These are phyloP conservation scores for Ceratocystis variospora DNA, from an alignment of 2,329 filamentous ascomycete genomes.

Conservation along the genomic window DNA sequence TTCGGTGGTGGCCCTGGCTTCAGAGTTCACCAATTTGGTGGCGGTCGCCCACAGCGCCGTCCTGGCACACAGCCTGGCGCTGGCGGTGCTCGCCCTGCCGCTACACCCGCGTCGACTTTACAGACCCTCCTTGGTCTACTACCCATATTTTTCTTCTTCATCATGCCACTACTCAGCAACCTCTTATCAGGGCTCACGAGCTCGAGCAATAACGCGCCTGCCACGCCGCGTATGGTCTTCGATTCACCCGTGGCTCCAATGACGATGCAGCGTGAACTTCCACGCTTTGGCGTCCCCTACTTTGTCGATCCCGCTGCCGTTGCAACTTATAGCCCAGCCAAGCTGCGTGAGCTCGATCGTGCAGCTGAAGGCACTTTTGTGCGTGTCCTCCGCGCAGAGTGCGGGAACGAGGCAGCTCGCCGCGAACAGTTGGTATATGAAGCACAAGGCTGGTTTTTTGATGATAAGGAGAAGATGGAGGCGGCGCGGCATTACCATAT, in stretches of 20 bases:
- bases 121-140: conserved; percentile 60
- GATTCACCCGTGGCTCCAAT: conserved; percentile 56
- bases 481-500: conserved; percentile 44
- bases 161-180: conserved; percentile 70
- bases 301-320: conserved; percentile 72
- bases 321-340: conserved; percentile 50
- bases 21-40: conserved; percentile 90
- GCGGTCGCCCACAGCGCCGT: conserved; percentile 55
- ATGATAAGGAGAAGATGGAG: conserved; percentile 66
- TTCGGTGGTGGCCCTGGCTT: conserved; percentile 77
- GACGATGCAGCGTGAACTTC: conserved; percentile 59
- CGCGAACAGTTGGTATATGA: conserved; percentile 58
- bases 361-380: conserved; percentile 63
- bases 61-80: conserved; percentile 47
- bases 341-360: conserved; percentile 62
- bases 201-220: conserved; percentile 28
- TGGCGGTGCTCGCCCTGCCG: conserved; percentile 18
- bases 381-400: conserved; percentile 51
- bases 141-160: conserved; percentile 77
- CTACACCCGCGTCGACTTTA: conserved; percentile 33
- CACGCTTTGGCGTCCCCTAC: conserved; percentile 62
- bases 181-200: conserved; percentile 50
- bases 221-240: conserved; percentile 59
- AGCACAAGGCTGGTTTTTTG: conserved; percentile 77
- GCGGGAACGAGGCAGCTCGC: conserved; percentile 56